Percentiles rank a stretch among this genome's conserved stretches.
These are phyloP conservation scores for Penicillium samsonianum DNA, from an alignment of 495 filamentous ascomycete species.

Conservation along the genomic window DNA sequence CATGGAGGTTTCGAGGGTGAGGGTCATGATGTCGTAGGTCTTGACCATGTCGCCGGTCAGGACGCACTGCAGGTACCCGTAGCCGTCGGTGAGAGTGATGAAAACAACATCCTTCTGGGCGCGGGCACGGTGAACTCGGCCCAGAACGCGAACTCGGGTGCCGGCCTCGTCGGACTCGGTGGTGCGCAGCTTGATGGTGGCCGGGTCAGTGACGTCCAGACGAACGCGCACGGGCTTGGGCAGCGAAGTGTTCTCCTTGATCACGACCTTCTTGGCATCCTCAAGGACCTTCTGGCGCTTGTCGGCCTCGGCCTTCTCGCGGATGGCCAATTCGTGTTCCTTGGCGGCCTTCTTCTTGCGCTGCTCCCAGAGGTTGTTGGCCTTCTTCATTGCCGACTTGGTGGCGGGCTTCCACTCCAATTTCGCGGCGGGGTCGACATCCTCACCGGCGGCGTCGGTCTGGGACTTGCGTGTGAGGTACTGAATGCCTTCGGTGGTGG, in stretches of 20 bases:
- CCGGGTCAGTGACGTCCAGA: constrained; percentile 63
- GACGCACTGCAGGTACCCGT: constrained; percentile 87
- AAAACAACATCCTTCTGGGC: constrained; percentile 87
- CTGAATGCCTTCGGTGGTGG: constrained; percentile 52
- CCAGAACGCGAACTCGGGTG: constrained; percentile 78
- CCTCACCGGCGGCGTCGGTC: constrained; percentile 62
- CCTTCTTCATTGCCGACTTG: constrained; percentile 83
- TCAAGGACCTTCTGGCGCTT: constrained; percentile 68
- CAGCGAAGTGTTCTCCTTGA: constrained; percentile 78
- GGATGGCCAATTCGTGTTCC: constrained; percentile 64
- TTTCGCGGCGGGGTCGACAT: constrained; percentile 48
- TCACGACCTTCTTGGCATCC: constrained; percentile 82
- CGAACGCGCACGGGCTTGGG: constrained; percentile 76
- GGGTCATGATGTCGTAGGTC: constrained; percentile 86
- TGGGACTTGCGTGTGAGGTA: constrained; percentile 71
- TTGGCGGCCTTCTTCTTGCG: constrained; percentile 78
- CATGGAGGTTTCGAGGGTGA: constrained; percentile 88
- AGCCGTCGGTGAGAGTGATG: constrained; percentile 83
- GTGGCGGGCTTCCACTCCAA: constrained; percentile 78
- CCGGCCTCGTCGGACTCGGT: constrained; percentile 58
- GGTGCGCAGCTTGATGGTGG: constrained; percentile 60
- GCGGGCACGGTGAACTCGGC: constrained; percentile 82
- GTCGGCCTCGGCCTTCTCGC: constrained; percentile 71
- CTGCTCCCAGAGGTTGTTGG: constrained; percentile 66
- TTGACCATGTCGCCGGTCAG: constrained; percentile 81